phyloP scores from a whole-genome alignment of 139 green algal genomes.

The Coccomyxa sp. region DNA sequence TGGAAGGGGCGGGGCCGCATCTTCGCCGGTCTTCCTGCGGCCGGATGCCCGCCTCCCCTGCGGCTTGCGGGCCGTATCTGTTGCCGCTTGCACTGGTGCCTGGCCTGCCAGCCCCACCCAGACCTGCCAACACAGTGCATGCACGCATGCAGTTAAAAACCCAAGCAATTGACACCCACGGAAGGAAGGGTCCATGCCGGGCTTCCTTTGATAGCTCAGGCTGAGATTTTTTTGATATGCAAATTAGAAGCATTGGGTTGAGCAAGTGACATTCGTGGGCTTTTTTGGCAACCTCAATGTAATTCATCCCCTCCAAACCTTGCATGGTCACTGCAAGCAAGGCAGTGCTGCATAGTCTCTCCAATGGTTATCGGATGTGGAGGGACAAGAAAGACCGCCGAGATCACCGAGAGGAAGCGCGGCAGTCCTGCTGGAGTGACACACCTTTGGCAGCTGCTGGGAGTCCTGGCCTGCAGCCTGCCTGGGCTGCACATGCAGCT shows the following conservation, averaged over 20 bases:
- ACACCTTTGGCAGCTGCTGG: not conserved
- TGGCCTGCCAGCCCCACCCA: not conserved
- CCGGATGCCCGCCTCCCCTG: not conserved
- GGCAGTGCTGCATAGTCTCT: not conserved
- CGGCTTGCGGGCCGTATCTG: not conserved
- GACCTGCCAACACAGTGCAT: not conserved
- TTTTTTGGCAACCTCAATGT: not conserved
- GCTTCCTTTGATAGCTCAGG: not conserved
- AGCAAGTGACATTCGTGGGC: not conserved
- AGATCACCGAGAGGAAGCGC: not conserved
- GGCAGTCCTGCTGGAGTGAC: not conserved
- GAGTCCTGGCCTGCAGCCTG: not conserved
- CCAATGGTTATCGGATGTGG: not conserved
- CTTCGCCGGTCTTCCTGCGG: not conserved
- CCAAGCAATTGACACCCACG: not conserved
- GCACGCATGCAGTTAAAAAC: not conserved
- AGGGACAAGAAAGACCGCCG: not conserved
- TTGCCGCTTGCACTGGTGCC: not conserved
- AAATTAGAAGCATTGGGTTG: not conserved
- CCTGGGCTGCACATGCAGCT: slow-evolving; percentile 10
- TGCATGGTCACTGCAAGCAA: not conserved
- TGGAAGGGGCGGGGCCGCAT: not conserved
- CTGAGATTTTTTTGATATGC: not conserved
- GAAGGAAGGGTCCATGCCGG: not conserved
- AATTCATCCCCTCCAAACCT: not conserved